A percentile compares a stretch with the other conserved stretches of the same genome.
These are phyloP conservation scores for Cladosporium colombiae DNA, from an alignment of 2,329 filamentous ascomycete genomes.

Conservation along the genomic window DNA sequence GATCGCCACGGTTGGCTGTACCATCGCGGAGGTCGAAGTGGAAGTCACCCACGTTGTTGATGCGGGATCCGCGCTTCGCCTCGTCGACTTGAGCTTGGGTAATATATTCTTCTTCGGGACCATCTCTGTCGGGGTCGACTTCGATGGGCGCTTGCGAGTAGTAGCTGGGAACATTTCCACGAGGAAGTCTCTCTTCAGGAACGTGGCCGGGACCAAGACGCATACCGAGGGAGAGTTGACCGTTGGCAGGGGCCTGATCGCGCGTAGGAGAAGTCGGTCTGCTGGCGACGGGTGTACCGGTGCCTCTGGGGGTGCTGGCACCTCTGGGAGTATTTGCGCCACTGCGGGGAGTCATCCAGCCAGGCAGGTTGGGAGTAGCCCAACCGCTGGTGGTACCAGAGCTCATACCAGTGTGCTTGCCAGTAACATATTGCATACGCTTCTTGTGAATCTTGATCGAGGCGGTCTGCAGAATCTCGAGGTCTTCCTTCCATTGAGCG, in stretches of 20 bases:
- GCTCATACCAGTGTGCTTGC: slow-evolving; percentile 16
- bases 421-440: slow-evolving; percentile 31
- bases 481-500: slow-evolving; percentile 65
- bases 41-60: slow-evolving; percentile 31
- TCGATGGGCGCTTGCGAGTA: slow-evolving; percentile 12
- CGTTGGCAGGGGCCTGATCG: slow-evolving; percentile 28
- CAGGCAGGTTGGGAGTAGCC: slow-evolving; percentile 37
- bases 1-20: slow-evolving; percentile 23
- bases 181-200: neutral
- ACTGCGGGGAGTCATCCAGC: slow-evolving; percentile 44
- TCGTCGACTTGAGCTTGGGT: slow-evolving; percentile 36
- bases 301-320: slow-evolving; percentile 42
- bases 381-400: slow-evolving; percentile 33
- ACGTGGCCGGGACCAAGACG: slow-evolving; percentile 35
- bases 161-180: slow-evolving; percentile 20
- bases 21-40: slow-evolving; percentile 35
- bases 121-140: neutral
- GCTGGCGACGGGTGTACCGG: slow-evolving; percentile 38
- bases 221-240: slow-evolving; percentile 34
- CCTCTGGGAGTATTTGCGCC: slow-evolving; percentile 47
- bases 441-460: slow-evolving; percentile 60
- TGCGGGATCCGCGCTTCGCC: slow-evolving; percentile 34
- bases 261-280: slow-evolving; percentile 36
- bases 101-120: slow-evolving; percentile 35
- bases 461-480: slow-evolving; percentile 62